phyloP scores from a whole-genome alignment of 208 protist genomes.

The Leishmania aethiopica region DNA sequence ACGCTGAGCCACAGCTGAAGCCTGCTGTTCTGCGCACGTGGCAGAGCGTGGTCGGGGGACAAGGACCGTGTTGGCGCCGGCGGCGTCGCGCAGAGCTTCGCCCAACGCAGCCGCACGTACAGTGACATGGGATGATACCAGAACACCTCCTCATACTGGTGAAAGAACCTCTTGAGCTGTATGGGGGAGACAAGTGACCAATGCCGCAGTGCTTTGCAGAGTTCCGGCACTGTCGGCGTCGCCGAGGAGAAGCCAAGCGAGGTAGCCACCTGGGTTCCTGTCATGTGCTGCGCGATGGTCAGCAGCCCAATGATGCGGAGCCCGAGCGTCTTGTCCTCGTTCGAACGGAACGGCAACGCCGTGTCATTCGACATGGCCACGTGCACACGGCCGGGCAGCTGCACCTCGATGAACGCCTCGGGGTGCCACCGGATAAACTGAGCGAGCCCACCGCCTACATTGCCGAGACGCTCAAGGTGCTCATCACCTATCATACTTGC shows the following conservation, averaged over 20 bases:
- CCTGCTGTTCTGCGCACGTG: not conserved
- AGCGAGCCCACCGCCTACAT: conserved; percentile 36
- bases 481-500: conserved; percentile 58
- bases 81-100: not conserved
- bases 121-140: not conserved
- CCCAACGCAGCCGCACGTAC: conserved; percentile 9
- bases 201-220: conserved; percentile 8
- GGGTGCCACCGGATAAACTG: conserved; percentile 28
- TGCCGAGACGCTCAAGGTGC: conserved; percentile 44
- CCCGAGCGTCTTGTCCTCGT: conserved; percentile 26
- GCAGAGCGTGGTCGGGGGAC: not conserved
- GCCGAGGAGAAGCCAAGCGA: conserved; percentile 19
- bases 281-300: conserved; percentile 36
- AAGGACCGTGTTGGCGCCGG: not conserved
- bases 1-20: conserved; percentile 28
- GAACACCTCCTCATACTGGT: conserved; percentile 3
- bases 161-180: conserved; percentile 8
- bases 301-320: conserved; percentile 44
- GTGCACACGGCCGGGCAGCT: conserved; percentile 40
- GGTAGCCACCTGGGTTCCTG: conserved; percentile 8
- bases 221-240: conserved; percentile 15
- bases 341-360: conserved; percentile 17
- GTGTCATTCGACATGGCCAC: conserved; percentile 32
- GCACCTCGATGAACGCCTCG: conserved; percentile 23
- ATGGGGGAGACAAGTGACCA: conserved; percentile 1